Evolutionary conservation across 257 asterid genomes (phyloP), one percentile per base, ranked within the genome.

Genomic region (Fraxinus excelsior): DNA sequence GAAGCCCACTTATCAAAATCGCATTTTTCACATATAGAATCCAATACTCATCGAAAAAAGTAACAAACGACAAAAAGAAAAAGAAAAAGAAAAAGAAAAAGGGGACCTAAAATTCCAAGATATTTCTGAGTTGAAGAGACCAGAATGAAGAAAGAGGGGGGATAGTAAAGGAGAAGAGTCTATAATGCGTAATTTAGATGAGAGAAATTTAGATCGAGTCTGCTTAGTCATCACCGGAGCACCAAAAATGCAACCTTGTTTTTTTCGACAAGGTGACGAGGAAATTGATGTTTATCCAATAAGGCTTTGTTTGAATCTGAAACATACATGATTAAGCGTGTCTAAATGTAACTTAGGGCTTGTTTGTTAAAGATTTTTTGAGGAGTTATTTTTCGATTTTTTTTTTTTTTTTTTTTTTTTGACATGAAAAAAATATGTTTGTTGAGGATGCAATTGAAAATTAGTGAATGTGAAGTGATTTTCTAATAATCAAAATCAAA

Each of bases 181-280:
- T 14, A 81, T 76, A 46, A 72, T 65, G 67, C 29, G 66, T 26
- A 32, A 40, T 46, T n/a, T 62, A 29, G 3, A 40, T 25, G 26
- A 21, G 37, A 65, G 76, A 46, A 62, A 72, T 44, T 58, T 2
- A 72, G 78, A 79, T 74, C 46, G 74, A 46, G 86, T 82, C 81
- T 75, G 83, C 88, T 65, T 86, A 79, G 94, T 83, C 90, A 86
- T 83, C 75, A 80, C 53, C 91, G 88, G 51, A 76, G 74, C 80
- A 34, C 74, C 64, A 49, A 34, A 72, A 28, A 34, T 70, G 74
- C 53, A 72, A 58, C 38, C 35, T 80, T 74, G 82, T 46, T 82
- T 62, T 78, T 73, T 64, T 31, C 29, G 10, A 34, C 42, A 8
- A 60, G 76, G 77, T 79, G 84, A 72, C 87, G 86, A 80, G 68